Percentiles rank a stretch among this genome's conserved stretches.
phyloP scores from a whole-genome alignment of 495 filamentous ascomycete species.

The Hyaloscypha hepaticicola region DNA sequence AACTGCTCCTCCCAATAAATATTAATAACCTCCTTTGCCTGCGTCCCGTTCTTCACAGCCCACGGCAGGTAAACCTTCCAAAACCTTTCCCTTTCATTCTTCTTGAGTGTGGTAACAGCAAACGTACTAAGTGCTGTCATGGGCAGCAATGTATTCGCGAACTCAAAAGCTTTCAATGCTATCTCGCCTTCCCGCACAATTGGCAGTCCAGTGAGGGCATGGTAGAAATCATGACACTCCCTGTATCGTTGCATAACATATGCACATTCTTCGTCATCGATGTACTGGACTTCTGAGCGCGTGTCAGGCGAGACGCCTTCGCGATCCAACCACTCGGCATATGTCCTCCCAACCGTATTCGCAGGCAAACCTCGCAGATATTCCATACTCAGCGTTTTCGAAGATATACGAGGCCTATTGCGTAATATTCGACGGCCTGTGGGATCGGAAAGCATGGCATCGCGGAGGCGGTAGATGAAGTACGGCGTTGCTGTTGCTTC shows the following conservation, averaged over 20 bases:
- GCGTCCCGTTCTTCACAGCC: constrained; percentile 80
- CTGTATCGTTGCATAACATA: constrained; percentile 99
- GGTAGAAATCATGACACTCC: constrained; percentile 98
- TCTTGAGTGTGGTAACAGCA: constrained; percentile 69
- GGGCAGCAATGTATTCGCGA: constrained; percentile 86
- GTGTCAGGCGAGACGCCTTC: constrained; percentile 94
- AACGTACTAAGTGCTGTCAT: constrained; percentile 89
- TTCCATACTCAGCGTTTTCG: constrained; percentile 66
- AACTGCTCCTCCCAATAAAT: constrained; percentile 98
- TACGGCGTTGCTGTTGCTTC: constrained; percentile 93
- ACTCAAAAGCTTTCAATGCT: constrained; percentile 94
- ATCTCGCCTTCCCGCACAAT: constrained; percentile 92
- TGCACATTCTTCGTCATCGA: constrained; percentile 91
- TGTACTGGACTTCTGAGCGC: constrained; percentile 74
- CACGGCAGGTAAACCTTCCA: constrained; percentile 79
- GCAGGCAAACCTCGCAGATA: constrained; percentile 68
- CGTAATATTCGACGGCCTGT: constrained; percentile 91
- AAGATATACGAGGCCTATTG: constrained; percentile 86
- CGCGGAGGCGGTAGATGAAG: constrained; percentile 89
- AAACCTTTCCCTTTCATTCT: constrained; percentile 70
- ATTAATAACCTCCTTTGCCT: constrained; percentile 82
- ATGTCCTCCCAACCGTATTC: constrained; percentile 80
- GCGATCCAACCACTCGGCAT: constrained; percentile 83
- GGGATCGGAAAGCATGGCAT: constrained; percentile 80
- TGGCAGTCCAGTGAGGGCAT: constrained; percentile 89